Evolutionary conservation across 2,329 filamentous ascomycete genomes (phyloP), one percentile per base, ranked within the genome.

Genomic region (Harringtonia lauricola): DNA sequence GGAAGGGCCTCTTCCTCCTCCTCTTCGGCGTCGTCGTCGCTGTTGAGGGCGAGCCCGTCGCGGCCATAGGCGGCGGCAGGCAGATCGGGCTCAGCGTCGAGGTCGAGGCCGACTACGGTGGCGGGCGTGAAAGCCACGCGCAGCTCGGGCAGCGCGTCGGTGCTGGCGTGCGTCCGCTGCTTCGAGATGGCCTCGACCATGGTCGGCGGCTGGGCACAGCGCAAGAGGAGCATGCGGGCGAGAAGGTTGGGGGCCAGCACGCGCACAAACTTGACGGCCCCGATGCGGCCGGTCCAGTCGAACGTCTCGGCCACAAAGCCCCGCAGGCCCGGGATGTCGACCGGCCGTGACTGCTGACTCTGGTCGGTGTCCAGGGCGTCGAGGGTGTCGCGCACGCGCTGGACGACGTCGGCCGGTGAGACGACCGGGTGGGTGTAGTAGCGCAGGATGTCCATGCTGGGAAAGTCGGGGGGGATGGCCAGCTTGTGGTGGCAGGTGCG

Each of bases 371-470:
- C 26, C 4, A 35, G n/a, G 44, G 80, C 73, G 76, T 82, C 87
- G 10, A 64, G 63, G 34, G 84, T 66, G 0, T 66, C 65, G 2
- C 59, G 58, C 18, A 89, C 54, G 35, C 64, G 67, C 4, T 74
- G 62, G 41, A 90, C 55, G 22, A 74, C 68, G 9, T 74, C 60
- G 7, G 67, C 52, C 1, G 71, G 68, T 1, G 89, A 95, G 4
- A 95, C 83, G 1, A 83, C 79, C 0, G 92, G 92, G 55, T 89
- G 81, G 0, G 85, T 90, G 54, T 98, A 98, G 56, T 86, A 95
- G 12, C 83, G 73, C 18, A 96, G 65, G 8, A 95, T 77, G 35
- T 87, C 83, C 38, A 76, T 64, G 49, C 86, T 81, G 0, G 92
- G 92, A 51, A 96, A 98, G 30, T 74, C 70, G 0, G 86, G 79